Evolutionary conservation across 768 basidiomycete species (phyloP).

Genomic region (Crassisporium funariophilum): DNA sequence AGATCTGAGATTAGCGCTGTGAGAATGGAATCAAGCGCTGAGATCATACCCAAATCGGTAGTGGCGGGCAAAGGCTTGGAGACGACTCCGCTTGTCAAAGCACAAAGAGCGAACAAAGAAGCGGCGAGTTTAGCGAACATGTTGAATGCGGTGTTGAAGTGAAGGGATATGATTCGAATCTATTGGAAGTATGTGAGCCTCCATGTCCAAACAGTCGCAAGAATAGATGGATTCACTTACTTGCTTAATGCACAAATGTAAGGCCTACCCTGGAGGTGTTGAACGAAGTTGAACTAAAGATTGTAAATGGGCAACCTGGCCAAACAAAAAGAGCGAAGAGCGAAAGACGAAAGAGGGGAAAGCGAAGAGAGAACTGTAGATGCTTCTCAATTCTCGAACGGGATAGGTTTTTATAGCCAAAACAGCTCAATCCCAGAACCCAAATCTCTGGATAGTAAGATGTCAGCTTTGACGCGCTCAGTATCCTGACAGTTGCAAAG

Average conservation of each 20-base stretch:
- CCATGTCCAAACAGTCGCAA: no score
- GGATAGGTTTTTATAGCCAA: constrained; percentile 17
- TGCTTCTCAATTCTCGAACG: constrained; percentile 9
- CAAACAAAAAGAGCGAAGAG: constrained; percentile 29
- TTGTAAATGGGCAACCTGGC: constrained; percentile 43
- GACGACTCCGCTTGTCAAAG: constrained; percentile 30
- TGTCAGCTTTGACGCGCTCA: no score
- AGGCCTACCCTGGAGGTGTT: constrained; percentile 30
- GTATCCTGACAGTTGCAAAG: constrained; percentile 15
- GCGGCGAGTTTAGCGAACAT: constrained; percentile 43
- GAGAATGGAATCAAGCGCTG: not conserved
- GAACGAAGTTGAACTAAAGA: constrained; percentile 32
- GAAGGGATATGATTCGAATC: constrained; percentile 16
- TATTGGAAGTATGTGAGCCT: constrained; percentile 2
- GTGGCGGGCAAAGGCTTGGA: constrained; percentile 32
- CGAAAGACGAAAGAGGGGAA: constrained; percentile 19
- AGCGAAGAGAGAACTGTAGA: constrained; percentile 16
- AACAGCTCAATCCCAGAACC: constrained; percentile 4
- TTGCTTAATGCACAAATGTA: constrained; percentile 32
- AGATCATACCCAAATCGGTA: constrained; percentile 27
- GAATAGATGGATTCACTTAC: constrained; percentile 18
- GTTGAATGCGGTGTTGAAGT: constrained; percentile 24
- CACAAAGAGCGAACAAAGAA: constrained; percentile 26
- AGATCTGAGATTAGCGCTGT: not conserved
- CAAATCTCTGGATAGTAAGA: no score